These are phyloP conservation scores for Cyberlindnera veronae DNA, from an alignment of 805 yeast genomes.

Conservation along the genomic window DNA sequence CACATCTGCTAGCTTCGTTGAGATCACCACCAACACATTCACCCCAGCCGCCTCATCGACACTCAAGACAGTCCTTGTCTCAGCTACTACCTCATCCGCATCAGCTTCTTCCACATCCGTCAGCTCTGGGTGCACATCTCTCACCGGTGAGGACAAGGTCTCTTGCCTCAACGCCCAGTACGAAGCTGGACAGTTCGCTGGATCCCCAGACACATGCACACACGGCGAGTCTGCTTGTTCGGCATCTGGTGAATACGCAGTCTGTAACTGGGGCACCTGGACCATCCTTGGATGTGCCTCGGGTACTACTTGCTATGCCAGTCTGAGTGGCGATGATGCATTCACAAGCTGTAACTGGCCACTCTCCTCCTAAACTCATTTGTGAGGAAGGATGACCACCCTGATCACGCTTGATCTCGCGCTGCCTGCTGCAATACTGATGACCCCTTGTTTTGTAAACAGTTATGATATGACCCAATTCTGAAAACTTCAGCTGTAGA, in stretches of 20 bases:
- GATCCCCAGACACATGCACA: constrained; percentile 39
- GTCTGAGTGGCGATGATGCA: constrained; percentile 38
- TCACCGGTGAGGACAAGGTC: constrained; percentile 40
- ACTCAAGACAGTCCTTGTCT: constrained; percentile 9
- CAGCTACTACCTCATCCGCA: constrained; percentile 8
- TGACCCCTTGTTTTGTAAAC: no score
- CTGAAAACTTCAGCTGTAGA: no score
- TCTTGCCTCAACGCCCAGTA: constrained; percentile 43
- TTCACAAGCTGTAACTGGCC: constrained; percentile 47
- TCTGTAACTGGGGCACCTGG: constrained; percentile 59
- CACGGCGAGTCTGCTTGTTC: constrained; percentile 54
- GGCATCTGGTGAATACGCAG: constrained; percentile 46
- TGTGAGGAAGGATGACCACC: constrained; percentile 8
- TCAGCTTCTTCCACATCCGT: constrained; percentile 1
- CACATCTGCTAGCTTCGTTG: constrained; percentile 3
- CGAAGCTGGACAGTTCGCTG: constrained; percentile 39
- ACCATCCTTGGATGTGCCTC: constrained; percentile 53
- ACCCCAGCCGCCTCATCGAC: constrained; percentile 7
- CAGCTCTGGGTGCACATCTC: constrained; percentile 31
- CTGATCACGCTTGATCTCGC: background rate
- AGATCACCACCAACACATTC: constrained; percentile 11
- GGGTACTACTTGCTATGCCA: constrained; percentile 62
- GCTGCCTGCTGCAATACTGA: background rate
- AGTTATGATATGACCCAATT: background rate
- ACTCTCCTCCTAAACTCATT: background rate